Base-by-base conservation (phyloP, 2,329 filamentous ascomycete species). In the Emmonsiellopsis sp. region DNA sequence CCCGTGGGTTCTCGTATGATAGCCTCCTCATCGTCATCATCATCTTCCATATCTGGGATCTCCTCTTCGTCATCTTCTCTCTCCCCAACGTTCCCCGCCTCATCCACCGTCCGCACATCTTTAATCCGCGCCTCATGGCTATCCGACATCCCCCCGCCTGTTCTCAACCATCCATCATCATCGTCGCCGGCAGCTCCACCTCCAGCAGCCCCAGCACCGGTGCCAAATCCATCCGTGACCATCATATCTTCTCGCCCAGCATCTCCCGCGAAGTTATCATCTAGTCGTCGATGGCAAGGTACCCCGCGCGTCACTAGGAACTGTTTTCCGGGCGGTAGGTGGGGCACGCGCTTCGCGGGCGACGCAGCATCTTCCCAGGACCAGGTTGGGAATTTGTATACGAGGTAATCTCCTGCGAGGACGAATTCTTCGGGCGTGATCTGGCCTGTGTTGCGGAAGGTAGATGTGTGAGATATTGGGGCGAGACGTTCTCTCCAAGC, bases 321-420 rank as follows among this genome's bases (percentile, higher is more conserved):
- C 78, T 98, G 93, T 75, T 97, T 98, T 50, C 87, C 88, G 0
- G 84, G 74, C 0, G 93, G 93, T 3, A 98, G 82, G 67, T 95
- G 88, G 59, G 77, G 76, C 53, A 88, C 87, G 58, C 90, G 86
- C 69, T 89, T 88, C 57, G 82, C 79, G 1, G 85, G 81, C n/a
- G 84, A 83, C 53, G 92, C 87, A 60, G 92, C 91, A 63, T 93
- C 88, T 60, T 87, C 84, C 93, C 93, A 98, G 49, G 88, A 87
- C 93, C 93, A 98, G 55, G 92, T 95, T 7, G 92, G 93, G 74
- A 98, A 98, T 77, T 96, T 97, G 83, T 94, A 95, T 65, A 95
- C 91, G 39, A 98, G 84, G 70, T 97, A 98, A 75, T 98, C 93
- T 63, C 93, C 93, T 3, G 93, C 93, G 3, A 87, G 86, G 49